Percentiles rank a stretch among this genome's conserved stretches.
These are phyloP conservation scores for Annulohypoxylon stygium DNA, from an alignment of 495 filamentous ascomycete genomes.

Conservation along the genomic window DNA sequence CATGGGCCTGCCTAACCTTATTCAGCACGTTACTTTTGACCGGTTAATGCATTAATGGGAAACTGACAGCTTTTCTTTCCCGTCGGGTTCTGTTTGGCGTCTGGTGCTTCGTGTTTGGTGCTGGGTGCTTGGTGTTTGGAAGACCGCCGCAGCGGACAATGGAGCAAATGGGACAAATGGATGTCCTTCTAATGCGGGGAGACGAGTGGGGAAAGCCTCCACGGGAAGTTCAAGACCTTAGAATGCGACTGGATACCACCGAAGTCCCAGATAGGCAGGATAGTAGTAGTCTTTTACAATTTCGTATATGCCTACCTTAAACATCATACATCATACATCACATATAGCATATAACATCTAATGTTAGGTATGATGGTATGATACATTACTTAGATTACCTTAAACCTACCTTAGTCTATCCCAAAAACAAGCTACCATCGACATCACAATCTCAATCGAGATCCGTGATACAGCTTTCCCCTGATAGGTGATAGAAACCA, in stretches of 20 bases:
- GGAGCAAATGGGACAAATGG: neutral
- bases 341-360: neutral
- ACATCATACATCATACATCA: no score
- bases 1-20: constrained; percentile 44
- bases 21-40: constrained; percentile 36
- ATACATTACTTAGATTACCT: neutral
- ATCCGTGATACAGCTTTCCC: constrained; percentile 32
- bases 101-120: no score
- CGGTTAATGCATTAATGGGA: constrained; percentile 21
- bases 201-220: constrained; percentile 30
- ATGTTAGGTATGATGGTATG: neutral
- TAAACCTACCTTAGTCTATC: constrained; percentile 11
- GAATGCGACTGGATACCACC: constrained; percentile 1
- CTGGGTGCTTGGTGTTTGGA: neutral
- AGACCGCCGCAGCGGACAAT: constrained; percentile 31
- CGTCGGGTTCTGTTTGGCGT: constrained; percentile 13
- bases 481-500: constrained; percentile 29
- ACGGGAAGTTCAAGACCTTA: constrained; percentile 2
- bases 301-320: neutral
- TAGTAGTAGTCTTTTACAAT: neutral
- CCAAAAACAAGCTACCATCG: constrained; percentile 16
- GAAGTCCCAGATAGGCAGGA: neutral
- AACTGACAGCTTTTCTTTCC: constrained; percentile 21
- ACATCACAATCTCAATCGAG: constrained; percentile 44
- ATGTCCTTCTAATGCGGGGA: constrained; percentile 34